Evolutionary conservation across 192 early-diverging fungal genomes (phyloP).

Genomic region (Coemansia sp.): DNA sequence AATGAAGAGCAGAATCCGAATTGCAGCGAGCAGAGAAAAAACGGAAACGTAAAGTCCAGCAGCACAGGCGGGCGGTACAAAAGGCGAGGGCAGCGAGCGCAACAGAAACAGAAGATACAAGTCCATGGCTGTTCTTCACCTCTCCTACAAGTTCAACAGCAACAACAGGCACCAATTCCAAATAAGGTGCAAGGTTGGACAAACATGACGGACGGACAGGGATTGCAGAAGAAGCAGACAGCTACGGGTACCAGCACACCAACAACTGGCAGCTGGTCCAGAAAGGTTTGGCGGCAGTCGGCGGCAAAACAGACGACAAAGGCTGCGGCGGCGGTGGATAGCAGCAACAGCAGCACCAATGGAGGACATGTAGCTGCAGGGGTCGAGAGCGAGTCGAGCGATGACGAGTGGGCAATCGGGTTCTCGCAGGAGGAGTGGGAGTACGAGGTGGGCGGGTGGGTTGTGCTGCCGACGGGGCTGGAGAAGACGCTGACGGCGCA

Average conservation of each 20-base stretch:
- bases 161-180: background rate
- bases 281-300: background rate
- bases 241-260: background rate
- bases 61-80: background rate
- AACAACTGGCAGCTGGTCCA: background rate
- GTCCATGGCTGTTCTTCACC: too few relatives aligned
- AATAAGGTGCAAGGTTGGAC: background rate
- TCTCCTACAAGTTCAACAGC: constrained; percentile 5
- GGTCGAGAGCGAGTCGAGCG: constrained; percentile 18
- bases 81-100: constrained; percentile 9
- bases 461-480: constrained; percentile 38
- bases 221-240: constrained; percentile 5
- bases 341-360: too few relatives aligned
- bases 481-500: constrained; percentile 59
- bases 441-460: constrained; percentile 27
- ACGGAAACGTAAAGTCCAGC: constrained; percentile 5
- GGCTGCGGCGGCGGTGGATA: background rate
- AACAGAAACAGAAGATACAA: constrained; percentile 1
- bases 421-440: constrained; percentile 46
- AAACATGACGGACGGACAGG: background rate
- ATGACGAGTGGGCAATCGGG: constrained; percentile 29
- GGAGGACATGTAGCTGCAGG: constrained; percentile 1
- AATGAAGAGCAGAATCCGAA: background rate
- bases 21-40: background rate
- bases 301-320: background rate